Conservation (phyloP, 2,329 filamentous ascomycete species). For the Cucurbitaria berberidis region DNA sequence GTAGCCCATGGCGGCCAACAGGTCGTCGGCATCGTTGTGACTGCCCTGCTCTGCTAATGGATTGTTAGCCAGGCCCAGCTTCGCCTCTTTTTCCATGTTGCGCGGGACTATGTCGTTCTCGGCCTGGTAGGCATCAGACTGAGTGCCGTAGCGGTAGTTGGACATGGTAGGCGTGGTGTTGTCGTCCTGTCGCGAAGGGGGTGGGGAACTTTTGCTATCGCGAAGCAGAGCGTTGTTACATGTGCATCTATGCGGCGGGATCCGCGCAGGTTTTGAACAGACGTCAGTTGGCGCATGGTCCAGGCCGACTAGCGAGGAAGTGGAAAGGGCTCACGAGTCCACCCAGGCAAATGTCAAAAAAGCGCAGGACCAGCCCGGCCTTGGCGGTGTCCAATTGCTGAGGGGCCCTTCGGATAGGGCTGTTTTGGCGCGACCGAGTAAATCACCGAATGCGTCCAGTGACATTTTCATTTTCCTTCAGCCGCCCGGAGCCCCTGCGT, state of each 20-base stretch:
- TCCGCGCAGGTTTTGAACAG: slow-evolving; percentile 35
- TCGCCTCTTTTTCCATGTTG: slow-evolving; percentile 35
- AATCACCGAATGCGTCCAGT: slow-evolving; percentile 21
- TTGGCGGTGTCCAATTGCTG: slow-evolving; percentile 23
- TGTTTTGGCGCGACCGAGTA: slow-evolving; percentile 15
- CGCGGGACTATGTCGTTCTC: slow-evolving; percentile 37
- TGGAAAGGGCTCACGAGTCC: slow-evolving; percentile 17
- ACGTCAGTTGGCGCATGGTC: slow-evolving; percentile 34
- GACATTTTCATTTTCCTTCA: slow-evolving; percentile 4
- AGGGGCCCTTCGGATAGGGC: slow-evolving; percentile 15
- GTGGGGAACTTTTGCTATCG: slow-evolving; percentile 16
- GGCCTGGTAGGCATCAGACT: slow-evolving; percentile 44
- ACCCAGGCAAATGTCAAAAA: slow-evolving; percentile 31
- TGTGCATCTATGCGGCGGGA: slow-evolving; percentile 16
- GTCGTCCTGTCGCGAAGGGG: slow-evolving; percentile 13
- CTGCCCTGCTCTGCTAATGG: slow-evolving; percentile 31
- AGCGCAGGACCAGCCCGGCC: slow-evolving; percentile 19
- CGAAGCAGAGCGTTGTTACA: slow-evolving; percentile 25
- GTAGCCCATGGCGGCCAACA: slow-evolving; percentile 70
- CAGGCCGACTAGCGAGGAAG: slow-evolving; percentile 29
- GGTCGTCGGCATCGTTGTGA: slow-evolving; percentile 61
- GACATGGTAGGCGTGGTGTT: slow-evolving; percentile 23
- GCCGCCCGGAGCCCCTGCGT: slow-evolving; percentile 10
- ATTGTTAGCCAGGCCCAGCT: slow-evolving; percentile 25
- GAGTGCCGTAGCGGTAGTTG: slow-evolving; percentile 39